Base-by-base conservation (phyloP, 108 stramenopile genomes). In the Parietichytrium sp. region DNA sequence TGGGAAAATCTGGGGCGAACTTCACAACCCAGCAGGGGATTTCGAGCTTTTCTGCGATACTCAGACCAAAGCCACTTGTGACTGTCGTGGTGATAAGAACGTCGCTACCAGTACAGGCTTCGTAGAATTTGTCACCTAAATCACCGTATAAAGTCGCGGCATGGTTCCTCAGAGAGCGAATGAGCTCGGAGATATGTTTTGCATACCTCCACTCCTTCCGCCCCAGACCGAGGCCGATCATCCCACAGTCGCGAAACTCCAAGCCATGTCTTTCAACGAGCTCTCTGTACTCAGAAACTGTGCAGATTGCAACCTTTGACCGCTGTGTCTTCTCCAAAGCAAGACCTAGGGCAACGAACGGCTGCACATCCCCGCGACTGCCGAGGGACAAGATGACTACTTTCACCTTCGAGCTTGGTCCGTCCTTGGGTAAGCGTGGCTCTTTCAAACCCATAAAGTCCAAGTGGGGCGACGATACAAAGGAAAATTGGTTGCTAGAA, bases 341-440 rank as follows among this genome's bases (percentile, higher is more conserved):
- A 15, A 31, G 33, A 13, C 79, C 82, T 4, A 82, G 72, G 13
- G 79, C 49, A 20, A 82, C 29, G 38, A 79, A 82, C 3, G 82
- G 82, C 36, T 82, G 61, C 8, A 82, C 82, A 29, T 82, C 82
- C n/a, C 82, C 82, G 4, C 82, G 55, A 10, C 80, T 82, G 49
- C 82, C 82, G 31, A 82, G 25, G 29, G 82, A 0, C 13, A 77
- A 13, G 29, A 42, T 36, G 26, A 82, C 79, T 33, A 82, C 33
- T 16, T 42, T 33, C 38, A 23, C 61, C 33, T 72, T 72, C n/a
- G n/a, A n/a, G n/a, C n/a, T n/a, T n/a, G n/a, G n/a, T n/a, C n/a
- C n/a, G n/a, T n/a, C n/a, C n/a, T n/a, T n/a, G n/a, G n/a, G n/a
- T n/a, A n/a, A n/a, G n/a, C n/a, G n/a, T n/a, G n/a, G n/a, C n/a